A percentile compares a stretch with the other conserved stretches of the same genome.
These are phyloP conservation scores for Lichenothelia convexa DNA, from an alignment of 495 filamentous ascomycete species.

Conservation along the genomic window DNA sequence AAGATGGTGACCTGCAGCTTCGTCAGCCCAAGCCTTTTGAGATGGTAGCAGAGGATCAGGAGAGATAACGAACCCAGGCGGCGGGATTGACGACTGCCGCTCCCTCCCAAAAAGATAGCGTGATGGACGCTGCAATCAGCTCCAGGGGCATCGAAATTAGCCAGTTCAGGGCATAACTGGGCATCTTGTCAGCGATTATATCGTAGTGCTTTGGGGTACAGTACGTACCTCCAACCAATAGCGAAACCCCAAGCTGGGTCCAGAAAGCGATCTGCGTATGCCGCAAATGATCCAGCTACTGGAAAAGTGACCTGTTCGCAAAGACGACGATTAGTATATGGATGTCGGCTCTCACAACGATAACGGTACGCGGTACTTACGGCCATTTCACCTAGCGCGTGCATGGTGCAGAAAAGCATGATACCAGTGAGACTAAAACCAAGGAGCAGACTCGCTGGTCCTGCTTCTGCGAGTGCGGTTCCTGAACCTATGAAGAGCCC, in stretches of 20 bases:
- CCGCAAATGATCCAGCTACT: slow-evolving; percentile 80
- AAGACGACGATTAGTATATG: too few relatives aligned
- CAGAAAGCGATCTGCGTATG: slow-evolving; percentile 80
- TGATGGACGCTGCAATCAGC: slow-evolving; percentile 35
- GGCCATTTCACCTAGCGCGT: slow-evolving; percentile 82
- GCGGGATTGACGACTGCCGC: slow-evolving; percentile 19
- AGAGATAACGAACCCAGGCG: slow-evolving; percentile 32
- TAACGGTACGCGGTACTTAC: too few relatives aligned
- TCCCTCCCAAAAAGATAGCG: slow-evolving; percentile 37
- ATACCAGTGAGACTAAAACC: slow-evolving; percentile 65
- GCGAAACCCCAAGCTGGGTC: slow-evolving; percentile 70
- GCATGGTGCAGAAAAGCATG: slow-evolving; percentile 86
- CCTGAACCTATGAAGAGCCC: slow-evolving; percentile 86
- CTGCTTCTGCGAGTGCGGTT: slow-evolving; percentile 54
- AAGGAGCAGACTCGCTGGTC: slow-evolving; percentile 69
- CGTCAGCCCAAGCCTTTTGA: too few relatives aligned
- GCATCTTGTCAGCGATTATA: background rate
- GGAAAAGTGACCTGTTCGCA: slow-evolving; percentile 85
- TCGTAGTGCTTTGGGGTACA: background rate
- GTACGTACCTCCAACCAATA: slow-evolving; percentile 30
- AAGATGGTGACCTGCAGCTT: slow-evolving; percentile 32
- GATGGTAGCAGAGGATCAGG: too few relatives aligned
- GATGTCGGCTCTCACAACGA: too few relatives aligned
- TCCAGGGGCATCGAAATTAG: slow-evolving; percentile 29
- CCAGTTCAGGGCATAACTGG: slow-evolving; percentile 21